Evolutionary conservation across 495 filamentous ascomycete species (phyloP), one percentile per base, ranked within the genome.

Genomic region (Penicillium pancosmium): DNA sequence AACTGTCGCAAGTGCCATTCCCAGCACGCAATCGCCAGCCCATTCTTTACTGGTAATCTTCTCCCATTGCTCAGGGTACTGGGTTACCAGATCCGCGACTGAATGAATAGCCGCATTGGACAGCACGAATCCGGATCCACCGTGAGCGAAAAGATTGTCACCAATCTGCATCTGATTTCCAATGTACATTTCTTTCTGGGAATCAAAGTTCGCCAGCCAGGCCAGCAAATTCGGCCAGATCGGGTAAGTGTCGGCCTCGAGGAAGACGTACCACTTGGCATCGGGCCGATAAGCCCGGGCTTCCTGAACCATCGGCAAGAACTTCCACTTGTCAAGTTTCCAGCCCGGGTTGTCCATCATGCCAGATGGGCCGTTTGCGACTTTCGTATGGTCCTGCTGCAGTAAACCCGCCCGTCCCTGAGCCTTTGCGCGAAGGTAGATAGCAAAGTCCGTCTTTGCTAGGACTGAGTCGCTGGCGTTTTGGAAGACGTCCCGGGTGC

Each of bases 311-410:
- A 86, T 85, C 4, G 86, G 84, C 6, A 90, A 72, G 66, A 89
- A 89, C 69, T 89, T 90, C 78, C 84, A 89, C 66, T 87, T 88
- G 69, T 90, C 87, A 13, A 88, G 73, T 53, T 77, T 79, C 86
- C 87, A 91, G 19, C 83, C 87, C 1, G 77, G 74, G 25, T 77
- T 78, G 19, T 69, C 68, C 4, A 50, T 61, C 61, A 74, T 77
- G 9, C 75, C 77, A 34, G 67, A 59, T 0, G 71, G 59, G 15
- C 68, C 62, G 53, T 73, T 77, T 36, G 57, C 56, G 46, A 77
- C 75, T 33, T 74, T 66, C 15, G 40, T 62, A 5, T 65, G 47
- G 52, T 76, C 70, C 19, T 71, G 55, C 1, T 43, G 13, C 0
- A 59, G 65, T n/a, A 79, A 70, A 3, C 70, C 76, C 18, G 59